Percentiles rank a stretch among this genome's conserved stretches.
These are phyloP conservation scores for Pseudohalonectria lignicola DNA, from an alignment of 2,329 filamentous ascomycete genomes.

Conservation along the genomic window DNA sequence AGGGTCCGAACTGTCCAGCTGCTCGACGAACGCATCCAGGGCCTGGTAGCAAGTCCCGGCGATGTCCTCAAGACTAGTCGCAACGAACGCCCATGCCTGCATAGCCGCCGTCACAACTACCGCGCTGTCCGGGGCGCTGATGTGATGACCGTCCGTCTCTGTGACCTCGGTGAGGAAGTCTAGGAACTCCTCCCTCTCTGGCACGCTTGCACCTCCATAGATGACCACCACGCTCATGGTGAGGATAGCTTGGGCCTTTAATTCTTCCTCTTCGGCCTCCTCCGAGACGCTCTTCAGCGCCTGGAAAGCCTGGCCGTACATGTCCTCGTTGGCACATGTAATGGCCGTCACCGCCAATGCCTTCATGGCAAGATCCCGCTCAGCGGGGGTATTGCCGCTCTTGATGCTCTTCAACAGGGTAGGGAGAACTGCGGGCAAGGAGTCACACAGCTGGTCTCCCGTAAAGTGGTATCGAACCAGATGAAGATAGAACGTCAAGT, in stretches of 20 bases:
- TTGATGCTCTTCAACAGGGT: slow-evolving; percentile 63
- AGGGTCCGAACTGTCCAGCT: slow-evolving; percentile 65
- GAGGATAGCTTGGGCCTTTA: slow-evolving; percentile 64
- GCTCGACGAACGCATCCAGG: slow-evolving; percentile 73
- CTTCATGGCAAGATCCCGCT: slow-evolving; percentile 60
- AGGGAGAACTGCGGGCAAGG: slow-evolving; percentile 49
- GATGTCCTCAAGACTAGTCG: slow-evolving; percentile 48
- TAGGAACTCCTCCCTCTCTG: slow-evolving; percentile 61
- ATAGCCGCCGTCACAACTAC: slow-evolving; percentile 64
- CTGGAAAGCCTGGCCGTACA: slow-evolving; percentile 51
- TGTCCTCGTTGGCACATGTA: slow-evolving; percentile 50
- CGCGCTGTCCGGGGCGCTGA: slow-evolving; percentile 61
- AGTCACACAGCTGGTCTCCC: slow-evolving; percentile 46
- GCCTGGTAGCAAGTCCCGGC: slow-evolving; percentile 57
- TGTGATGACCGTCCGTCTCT: slow-evolving; percentile 63
- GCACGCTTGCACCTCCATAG: slow-evolving; percentile 62
- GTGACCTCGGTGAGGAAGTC: slow-evolving; percentile 67
- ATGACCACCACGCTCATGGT: slow-evolving; percentile 61
- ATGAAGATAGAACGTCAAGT: slow-evolving; percentile 49
- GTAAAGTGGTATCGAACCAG: slow-evolving; percentile 60
- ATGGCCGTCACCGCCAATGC: slow-evolving; percentile 62
- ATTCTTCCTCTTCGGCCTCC: slow-evolving; percentile 51
- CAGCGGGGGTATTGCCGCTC: slow-evolving; percentile 54
- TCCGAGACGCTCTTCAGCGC: slow-evolving; percentile 52
- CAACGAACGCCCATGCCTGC: slow-evolving; percentile 70